phyloP scores from a whole-genome alignment of 257 asterid genomes.

The Przewalskia tangutica region DNA sequence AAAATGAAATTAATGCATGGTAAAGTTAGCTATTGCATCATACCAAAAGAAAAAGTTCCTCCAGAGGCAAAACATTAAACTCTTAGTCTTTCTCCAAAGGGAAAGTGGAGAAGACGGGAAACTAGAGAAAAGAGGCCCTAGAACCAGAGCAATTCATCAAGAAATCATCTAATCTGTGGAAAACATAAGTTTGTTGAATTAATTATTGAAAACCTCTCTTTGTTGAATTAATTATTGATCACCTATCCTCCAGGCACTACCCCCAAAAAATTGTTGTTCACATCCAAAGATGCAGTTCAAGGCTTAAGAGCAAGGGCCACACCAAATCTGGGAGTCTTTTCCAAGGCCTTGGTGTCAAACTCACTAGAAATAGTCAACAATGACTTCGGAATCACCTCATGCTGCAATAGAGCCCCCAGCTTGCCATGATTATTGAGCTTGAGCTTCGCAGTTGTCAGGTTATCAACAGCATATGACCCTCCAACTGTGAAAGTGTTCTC shows the following conservation, averaged over 20 bases:
- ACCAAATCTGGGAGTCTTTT: conserved; percentile 64
- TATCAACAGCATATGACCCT: conserved; percentile 58
- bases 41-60: not conserved
- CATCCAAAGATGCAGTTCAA: conserved; percentile 17
- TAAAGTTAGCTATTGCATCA: not conserved
- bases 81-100: not conserved
- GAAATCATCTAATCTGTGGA: conserved; percentile 10
- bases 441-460: conserved; percentile 44
- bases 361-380: conserved; percentile 60
- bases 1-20: not conserved
- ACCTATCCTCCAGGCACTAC: conserved; percentile 16
- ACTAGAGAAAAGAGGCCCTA: conserved; percentile 4
- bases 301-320: conserved; percentile 61
- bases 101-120: not conserved
- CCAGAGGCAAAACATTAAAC: not conserved
- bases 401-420: conserved; percentile 63
- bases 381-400: conserved; percentile 54
- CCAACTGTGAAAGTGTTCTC: conserved; percentile 79
- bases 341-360: conserved; percentile 76
- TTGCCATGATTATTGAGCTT: conserved; percentile 75
- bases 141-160: conserved; percentile 11
- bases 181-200: conserved; percentile 16
- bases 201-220: conserved; percentile 25
- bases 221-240: conserved; percentile 31
- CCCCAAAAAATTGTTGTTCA: conserved; percentile 7